Evolutionary conservation across 306 rosid species (phyloP), one percentile per base, ranked within the genome.

Genomic region (Neltuma alba): DNA sequence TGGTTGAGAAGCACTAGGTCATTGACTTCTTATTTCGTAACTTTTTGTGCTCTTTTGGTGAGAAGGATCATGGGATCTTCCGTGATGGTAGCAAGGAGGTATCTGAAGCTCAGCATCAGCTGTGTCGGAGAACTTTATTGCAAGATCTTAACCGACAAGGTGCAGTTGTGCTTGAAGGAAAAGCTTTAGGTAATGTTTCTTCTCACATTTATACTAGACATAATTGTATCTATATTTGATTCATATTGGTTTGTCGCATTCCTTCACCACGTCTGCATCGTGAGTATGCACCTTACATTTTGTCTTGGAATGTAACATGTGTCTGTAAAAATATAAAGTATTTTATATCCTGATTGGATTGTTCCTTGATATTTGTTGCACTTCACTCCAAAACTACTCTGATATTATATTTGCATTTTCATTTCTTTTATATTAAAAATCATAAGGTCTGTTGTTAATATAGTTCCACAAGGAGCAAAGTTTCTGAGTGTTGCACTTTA

Each of bases 131-230:
- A 85, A 95, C 96, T 63, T 81, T 95, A 85, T 93, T 89, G 58
- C 97, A 91, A 90, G 99, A 95, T 87, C 98, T 95, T 87, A 95
- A 95, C 79, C 89, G 98, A 63, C 99, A 95, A 87, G 97, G 99
- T 52, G 97, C 90, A 67, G 99, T 95, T 73, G 99, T 95, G 88
- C 99, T 95, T 47, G 96, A 91, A 87, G 99, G 99, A 80, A 91
- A 91, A 89, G 85, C 89, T 57, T 71, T 89, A 58, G 98, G 99
- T 93, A 82, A 76, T 85, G 61, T 78, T 30, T 27, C 27, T 23
- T n/a, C 7, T 18, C 47, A 6, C 66, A 45, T 42, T 37, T 74
- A 25, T 62, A 42, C 60, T 45, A 38, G 62, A 67, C 33, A 42
- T 58, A 31, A 15, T 78, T 70, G 45, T 55, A 75, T 44, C 65